Base-by-base conservation (phyloP, 495 filamentous ascomycete species). In the Thermothielavioides terrestris region DNA sequence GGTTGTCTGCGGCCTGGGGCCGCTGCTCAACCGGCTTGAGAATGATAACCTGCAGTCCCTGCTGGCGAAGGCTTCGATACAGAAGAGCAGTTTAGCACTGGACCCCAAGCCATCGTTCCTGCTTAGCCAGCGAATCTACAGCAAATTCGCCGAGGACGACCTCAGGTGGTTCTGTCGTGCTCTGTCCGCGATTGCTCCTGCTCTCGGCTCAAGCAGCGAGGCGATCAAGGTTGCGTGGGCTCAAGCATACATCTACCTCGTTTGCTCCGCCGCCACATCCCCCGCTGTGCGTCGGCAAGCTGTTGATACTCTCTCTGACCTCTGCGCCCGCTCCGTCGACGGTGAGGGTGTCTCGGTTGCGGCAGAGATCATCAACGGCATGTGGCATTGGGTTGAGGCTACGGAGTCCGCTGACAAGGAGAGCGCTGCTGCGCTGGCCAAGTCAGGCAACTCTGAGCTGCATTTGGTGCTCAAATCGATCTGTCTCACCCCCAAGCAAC, bases 41-140 rank as follows among this genome's bases (percentile, higher is more conserved):
- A 59, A 56, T 11, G 64, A 77, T 44, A 62, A 69, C 32, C 20
- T 69, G 5, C 69, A 74, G 9, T 50, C 62, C 0, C 53, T 72
- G 14, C 55, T 82, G 4, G 82, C 79, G 51, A 86, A 83, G 58
- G 66, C 73, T 1, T 68, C 80, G 8, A 72, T 88, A 17, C 58
- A 73, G 15, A 76, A 81, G 34, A 78, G 84, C 49, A 77, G 80
- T 34, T 71, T 95, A 42, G 70, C 69, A 0, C 64, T 78, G 14
- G 76, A 78, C 10, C 79, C 86, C 0, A 95, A 91, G 60, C 80
- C 84, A 9, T 91, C 89, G 0, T 91, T 91, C 63, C 70, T 96
- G 6, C 73, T 97, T 1, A 95, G 88, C 60, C 79, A 81, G 18
- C 85, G 83, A 42, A 78, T 91, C 7, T 96, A 89, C 67, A 76